These are phyloP conservation scores for Puya raimondii DNA, from an alignment of 176 grass and related monocot species.

Conservation along the genomic window DNA sequence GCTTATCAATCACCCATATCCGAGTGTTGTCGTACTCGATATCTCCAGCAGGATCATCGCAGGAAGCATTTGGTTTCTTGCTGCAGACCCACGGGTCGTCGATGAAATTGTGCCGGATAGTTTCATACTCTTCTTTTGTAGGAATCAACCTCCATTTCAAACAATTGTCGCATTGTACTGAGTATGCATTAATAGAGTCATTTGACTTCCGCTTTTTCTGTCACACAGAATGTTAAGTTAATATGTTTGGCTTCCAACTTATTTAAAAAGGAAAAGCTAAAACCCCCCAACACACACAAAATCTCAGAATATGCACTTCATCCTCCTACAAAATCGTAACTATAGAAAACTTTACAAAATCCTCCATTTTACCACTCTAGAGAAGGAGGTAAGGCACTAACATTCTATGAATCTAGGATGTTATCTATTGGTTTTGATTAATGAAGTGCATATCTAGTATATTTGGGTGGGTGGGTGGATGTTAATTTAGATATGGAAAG, in stretches of 20 bases:
- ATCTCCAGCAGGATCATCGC: slow-evolving; percentile 49
- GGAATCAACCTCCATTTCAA: slow-evolving; percentile 61
- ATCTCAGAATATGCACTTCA: neutral
- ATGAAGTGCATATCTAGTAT: too few species aligned
- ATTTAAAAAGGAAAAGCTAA: too few species aligned
- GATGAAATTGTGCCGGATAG: slow-evolving; percentile 51
- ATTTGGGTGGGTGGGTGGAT: too few species aligned
- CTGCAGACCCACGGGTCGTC: slow-evolving; percentile 72
- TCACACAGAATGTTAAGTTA: slow-evolving; percentile 1
- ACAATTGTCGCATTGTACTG: slow-evolving; percentile 65
- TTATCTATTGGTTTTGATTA: too few species aligned
- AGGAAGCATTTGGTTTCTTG: slow-evolving; percentile 42
- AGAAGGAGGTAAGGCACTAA: too few species aligned
- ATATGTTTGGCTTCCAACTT: neutral
- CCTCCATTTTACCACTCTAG: too few species aligned
- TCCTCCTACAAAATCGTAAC: neutral
- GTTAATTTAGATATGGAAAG: too few species aligned
- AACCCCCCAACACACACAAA: too few species aligned
- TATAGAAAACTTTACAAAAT: neutral
- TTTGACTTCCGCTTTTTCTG: slow-evolving; percentile 39
- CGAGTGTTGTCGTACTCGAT: slow-evolving; percentile 60
- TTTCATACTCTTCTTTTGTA: slow-evolving; percentile 71
- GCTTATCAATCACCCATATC: slow-evolving; percentile 80
- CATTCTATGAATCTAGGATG: too few species aligned
- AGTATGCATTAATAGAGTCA: slow-evolving; percentile 52